Percentiles rank a stretch among this genome's conserved stretches.
Conservation (phyloP, 352 stramenopile species). For the Globisporangium apiculatum region DNA sequence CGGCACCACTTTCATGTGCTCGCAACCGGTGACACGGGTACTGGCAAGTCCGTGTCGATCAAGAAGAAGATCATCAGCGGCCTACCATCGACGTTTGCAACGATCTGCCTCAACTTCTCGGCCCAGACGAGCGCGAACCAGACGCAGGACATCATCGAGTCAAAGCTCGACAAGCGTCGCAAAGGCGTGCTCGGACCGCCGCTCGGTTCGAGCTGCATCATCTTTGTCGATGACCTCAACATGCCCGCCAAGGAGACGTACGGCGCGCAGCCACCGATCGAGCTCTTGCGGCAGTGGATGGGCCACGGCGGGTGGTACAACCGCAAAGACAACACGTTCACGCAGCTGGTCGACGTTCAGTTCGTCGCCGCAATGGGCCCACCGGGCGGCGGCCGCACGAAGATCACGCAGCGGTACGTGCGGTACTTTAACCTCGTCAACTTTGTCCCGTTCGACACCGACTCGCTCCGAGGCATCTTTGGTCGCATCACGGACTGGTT, state of each 20-base stretch:
- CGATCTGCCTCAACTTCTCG: slow-evolving; percentile 91
- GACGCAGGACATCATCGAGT: slow-evolving; percentile 92
- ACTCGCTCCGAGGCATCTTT: slow-evolving; percentile 86
- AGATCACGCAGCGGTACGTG: slow-evolving; percentile 91
- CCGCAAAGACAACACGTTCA: slow-evolving; percentile 90
- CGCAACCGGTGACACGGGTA: slow-evolving; percentile 89
- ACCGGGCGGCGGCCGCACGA: slow-evolving; percentile 85
- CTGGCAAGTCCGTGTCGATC: slow-evolving; percentile 92
- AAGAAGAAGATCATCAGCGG: slow-evolving; percentile 89
- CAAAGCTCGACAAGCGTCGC: slow-evolving; percentile 91
- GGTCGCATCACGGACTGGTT: slow-evolving; percentile 89
- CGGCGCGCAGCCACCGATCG: slow-evolving; percentile 90
- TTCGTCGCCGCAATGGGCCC: slow-evolving; percentile 91
- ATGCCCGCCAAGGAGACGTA: slow-evolving; percentile 94
- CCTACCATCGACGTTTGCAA: slow-evolving; percentile 73
- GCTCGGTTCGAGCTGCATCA: slow-evolving; percentile 85
- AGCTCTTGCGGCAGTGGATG: slow-evolving; percentile 92
- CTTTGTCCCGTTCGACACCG: slow-evolving; percentile 89
- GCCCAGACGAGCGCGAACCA: slow-evolving; percentile 92
- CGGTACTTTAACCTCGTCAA: slow-evolving; percentile 93
- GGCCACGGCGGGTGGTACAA: slow-evolving; percentile 93
- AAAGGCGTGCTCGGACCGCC: slow-evolving; percentile 90
- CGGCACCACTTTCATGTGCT: slow-evolving; percentile 87
- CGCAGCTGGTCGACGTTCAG: slow-evolving; percentile 90
- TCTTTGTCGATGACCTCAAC: slow-evolving; percentile 94